Conservation (phyloP, 202 grass and related monocot genomes). For the Dendrocalamus latiflorus region DNA sequence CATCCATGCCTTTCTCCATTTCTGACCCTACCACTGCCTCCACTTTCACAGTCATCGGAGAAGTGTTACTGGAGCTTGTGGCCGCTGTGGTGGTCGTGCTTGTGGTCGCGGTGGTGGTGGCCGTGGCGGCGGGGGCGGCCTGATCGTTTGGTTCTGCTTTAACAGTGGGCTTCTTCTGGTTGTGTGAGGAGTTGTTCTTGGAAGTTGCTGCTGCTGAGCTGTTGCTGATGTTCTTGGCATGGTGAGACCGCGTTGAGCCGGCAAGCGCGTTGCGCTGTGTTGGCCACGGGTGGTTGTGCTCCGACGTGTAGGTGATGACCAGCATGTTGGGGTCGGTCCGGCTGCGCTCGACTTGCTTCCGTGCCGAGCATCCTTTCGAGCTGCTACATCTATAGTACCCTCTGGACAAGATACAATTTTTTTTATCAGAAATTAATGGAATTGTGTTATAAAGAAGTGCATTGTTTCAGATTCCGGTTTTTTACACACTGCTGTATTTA, state of each 20-base stretch:
- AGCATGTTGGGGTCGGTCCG: constrained; percentile 90
- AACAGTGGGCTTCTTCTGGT: constrained; percentile 17
- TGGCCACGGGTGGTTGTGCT: constrained; percentile 97
- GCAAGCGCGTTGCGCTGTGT: constrained; percentile 89
- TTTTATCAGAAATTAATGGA: not conserved
- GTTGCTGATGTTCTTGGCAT: constrained; percentile 40
- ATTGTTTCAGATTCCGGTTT: not conserved
- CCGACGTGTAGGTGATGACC: constrained; percentile 97
- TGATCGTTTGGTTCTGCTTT: constrained; percentile 48
- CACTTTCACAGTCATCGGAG: constrained; percentile 46
- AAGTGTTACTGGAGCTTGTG: not conserved
- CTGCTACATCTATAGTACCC: constrained; percentile 98
- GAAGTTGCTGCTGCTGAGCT: constrained; percentile 26
- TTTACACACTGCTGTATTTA: not conserved
- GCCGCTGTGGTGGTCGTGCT: constrained; percentile 19
- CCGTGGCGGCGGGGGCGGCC: not conserved
- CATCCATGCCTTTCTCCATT: constrained; percentile 38
- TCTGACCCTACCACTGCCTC: constrained; percentile 31
- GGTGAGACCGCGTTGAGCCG: constrained; percentile 61
- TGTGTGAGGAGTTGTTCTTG: constrained; percentile 31
- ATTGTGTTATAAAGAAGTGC: not conserved
- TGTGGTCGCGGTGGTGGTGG: not conserved
- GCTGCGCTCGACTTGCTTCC: no score
- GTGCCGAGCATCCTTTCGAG: constrained; percentile 92
- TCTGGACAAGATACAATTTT: constrained; percentile 33